Conservation (phyloP, 1,284 basidiomycete species). For the Inonotus hispidus region DNA sequence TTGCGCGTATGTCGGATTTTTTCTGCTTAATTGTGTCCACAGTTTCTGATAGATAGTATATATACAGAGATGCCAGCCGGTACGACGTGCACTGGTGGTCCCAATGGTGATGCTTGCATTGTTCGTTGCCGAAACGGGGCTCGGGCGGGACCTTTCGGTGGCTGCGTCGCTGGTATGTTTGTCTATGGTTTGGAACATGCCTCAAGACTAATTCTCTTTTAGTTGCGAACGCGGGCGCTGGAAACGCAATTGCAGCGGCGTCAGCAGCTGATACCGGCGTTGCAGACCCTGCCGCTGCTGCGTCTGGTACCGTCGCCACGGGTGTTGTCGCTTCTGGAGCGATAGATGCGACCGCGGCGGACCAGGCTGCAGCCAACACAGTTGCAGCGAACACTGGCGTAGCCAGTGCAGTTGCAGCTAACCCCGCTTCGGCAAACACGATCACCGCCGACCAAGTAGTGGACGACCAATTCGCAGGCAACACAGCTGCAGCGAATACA, state of each 20-base stretch:
- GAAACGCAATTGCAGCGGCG: not conserved
- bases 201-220: not conserved
- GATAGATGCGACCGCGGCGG: not conserved
- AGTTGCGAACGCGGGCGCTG: slow-evolving; percentile 4
- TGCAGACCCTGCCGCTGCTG: not conserved
- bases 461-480: too few relatives aligned
- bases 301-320: not conserved
- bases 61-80: slow-evolving; percentile 20
- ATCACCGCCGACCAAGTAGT: too few relatives aligned
- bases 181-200: too few relatives aligned
- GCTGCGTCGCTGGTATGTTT: slow-evolving; percentile 21
- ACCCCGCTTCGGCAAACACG: not conserved
- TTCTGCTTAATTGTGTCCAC: not conserved
- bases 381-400: not conserved
- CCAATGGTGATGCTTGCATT: slow-evolving; percentile 23
- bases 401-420: not conserved
- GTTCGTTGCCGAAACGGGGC: slow-evolving; percentile 23
- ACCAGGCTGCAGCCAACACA: not conserved
- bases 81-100: slow-evolving; percentile 22
- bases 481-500: not conserved
- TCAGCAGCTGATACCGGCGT: not conserved
- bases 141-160: slow-evolving; percentile 24
- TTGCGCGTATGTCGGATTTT: slow-evolving; percentile 18
- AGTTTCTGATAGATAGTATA: not conserved
- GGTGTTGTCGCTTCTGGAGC: not conserved